Base-by-base conservation (phyloP, 2,329 filamentous ascomycete species). In the Alternaria hordeiaustralica region DNA sequence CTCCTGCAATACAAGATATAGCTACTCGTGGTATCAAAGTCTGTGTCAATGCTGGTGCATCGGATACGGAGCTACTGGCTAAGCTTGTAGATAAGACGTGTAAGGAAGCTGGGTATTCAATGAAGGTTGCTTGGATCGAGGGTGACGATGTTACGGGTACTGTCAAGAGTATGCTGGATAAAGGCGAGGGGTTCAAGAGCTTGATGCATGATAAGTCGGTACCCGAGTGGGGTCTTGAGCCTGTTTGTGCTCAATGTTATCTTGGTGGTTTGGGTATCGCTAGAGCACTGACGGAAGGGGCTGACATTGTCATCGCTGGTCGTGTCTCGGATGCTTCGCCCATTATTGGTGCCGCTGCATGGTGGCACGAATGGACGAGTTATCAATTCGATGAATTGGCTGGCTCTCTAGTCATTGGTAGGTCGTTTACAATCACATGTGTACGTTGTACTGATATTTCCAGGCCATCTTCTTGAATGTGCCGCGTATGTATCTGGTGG, bases 291-390 rank as follows among this genome's bases (percentile, higher is more conserved):
- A 45, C 62, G 2, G 57, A 63, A 5, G 77, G 77, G 0, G 76
- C 76, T 5, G 71, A 78, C 46, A 75, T 78, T 26, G 73, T 80
- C 30, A 64, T 77, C 28, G 75, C 69, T 55, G 78, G 78, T 6
- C 71, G 74, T 11, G 71, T 77, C 15, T 67, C 77, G 0, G 76
- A 79, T 66, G 69, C 69, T 36, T 57, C 64, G 13, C 69, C 68
- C 3, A 84, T 86, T 0, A 86, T 88, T 66, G 86, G 83, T 1
- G 63, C 62, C 28, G 86, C 85, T 51, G 71, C 69, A 66, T 88
- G 82, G 80, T 88, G 85, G 82, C 82, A 88, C 57, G 75, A 80
- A 8, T 88, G 86, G 87, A 64, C 67, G 0, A 79, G 63, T 21
- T 66, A 70, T 33, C 68, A 84, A n/a, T 69, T 72, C 13, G 61